Evolutionary conservation across 495 filamentous ascomycete genomes (phyloP), one percentile per base, ranked within the genome.

Genomic region (Parathielavia hyrcaniae): DNA sequence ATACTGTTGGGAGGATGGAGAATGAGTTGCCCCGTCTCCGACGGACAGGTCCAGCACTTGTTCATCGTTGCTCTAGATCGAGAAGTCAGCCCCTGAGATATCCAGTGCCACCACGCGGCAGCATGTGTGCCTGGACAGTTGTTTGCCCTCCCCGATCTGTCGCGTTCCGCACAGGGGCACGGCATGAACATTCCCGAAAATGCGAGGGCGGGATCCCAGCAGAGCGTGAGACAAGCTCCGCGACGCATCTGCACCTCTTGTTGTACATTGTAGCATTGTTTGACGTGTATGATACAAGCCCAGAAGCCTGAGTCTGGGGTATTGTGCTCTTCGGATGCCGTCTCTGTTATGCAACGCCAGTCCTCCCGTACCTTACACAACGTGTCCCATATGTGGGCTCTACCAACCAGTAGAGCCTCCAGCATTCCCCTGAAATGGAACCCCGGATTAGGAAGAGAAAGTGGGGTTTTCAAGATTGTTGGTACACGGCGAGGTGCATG

Each of bases 381-480:
- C 44, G 4, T 47, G 41, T 47, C n/a, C 41, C 19, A 17, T 1
- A 38, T 46, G n/a, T 4, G 32, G 38, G 23, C 17, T 35, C 44
- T 13, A 14, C 23, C 45, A 47, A 32, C 22, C 48, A 50, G 39
- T 13, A 36, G 1, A 50, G 32, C 10, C 9, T 17, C 48, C 5
- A n/a, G n/a, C 30, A 32, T 32, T 14, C 16, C 36, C 22, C n/a
- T 43, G 17, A 43, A 32, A 49, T 49, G 30, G 9, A 34, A 19
- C 20, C 16, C 39, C 34, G 1, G 48, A 16, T 43, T 12, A 30
- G 26, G 6, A n/a, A 17, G 23, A 26, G 20, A 48, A 56, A 56
- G 53, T 56, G 53, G 53, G 53, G 44, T 56, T 32, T 48, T 36
- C 5, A 8, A 39, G 14, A 16, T 57, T 63, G 20, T 61, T 65